Conservation (phyloP, 805 yeast genomes). For the Yamadazyma phyllophila region DNA sequence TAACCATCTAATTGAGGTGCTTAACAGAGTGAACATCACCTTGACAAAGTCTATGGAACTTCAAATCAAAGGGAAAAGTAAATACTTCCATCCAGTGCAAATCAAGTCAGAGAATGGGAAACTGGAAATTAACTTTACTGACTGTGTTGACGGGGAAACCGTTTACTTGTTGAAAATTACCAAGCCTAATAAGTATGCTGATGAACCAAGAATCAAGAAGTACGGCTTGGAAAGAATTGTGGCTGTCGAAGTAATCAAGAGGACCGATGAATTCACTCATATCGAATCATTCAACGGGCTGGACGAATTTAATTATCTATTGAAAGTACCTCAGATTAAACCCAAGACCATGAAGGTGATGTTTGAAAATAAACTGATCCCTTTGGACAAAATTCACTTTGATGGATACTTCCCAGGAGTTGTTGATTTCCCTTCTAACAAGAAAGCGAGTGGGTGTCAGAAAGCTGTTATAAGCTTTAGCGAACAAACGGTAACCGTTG, state of each 20-base stretch:
- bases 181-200: slow-evolving; percentile 8
- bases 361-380: background rate
- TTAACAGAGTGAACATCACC: slow-evolving; percentile 19
- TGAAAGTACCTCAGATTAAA: slow-evolving; percentile 1
- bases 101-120: background rate
- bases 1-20: slow-evolving; percentile 17
- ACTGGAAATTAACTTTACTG: background rate
- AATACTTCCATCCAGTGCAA: slow-evolving; percentile 25
- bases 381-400: background rate
- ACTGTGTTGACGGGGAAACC: background rate
- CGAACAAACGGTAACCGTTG: background rate
- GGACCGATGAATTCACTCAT: background rate
- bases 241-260: background rate
- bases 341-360: background rate
- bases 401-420: slow-evolving; percentile 6
- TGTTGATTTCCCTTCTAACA: background rate
- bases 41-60: slow-evolving; percentile 12
- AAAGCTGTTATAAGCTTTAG: background rate
- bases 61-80: slow-evolving; percentile 24
- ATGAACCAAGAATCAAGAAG: background rate
- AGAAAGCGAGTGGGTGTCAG: background rate
- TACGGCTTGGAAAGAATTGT: slow-evolving; percentile 6
- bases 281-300: background rate
- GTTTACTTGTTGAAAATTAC: slow-evolving; percentile 1
- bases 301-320: slow-evolving; percentile 2